These are phyloP conservation scores for Russula olivacea DNA, from an alignment of 768 basidiomycete genomes.

Conservation along the genomic window DNA sequence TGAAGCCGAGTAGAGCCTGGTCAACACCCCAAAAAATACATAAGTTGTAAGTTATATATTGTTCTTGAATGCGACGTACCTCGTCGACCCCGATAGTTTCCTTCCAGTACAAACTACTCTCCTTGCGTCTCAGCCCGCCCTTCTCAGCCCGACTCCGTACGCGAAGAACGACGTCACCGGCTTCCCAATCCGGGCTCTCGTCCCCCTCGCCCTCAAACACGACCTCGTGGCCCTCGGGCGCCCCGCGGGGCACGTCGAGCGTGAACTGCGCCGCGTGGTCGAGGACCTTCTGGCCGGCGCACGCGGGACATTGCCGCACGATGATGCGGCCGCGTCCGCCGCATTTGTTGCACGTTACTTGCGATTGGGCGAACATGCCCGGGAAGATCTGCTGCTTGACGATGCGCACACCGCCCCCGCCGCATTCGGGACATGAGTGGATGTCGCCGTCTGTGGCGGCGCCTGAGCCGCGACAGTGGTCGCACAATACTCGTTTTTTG, in stretches of 20 bases:
- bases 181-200: conserved; percentile 92
- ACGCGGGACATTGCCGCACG: conserved; percentile 73
- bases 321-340: conserved; percentile 78
- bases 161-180: conserved; percentile 87
- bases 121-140: conserved; percentile 86
- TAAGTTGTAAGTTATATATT: no score
- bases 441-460: conserved; percentile 87
- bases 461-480: conserved; percentile 94
- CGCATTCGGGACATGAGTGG: conserved; percentile 78
- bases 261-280: conserved; percentile 78
- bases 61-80: conserved; percentile 44
- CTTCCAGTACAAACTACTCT: conserved; percentile 84
- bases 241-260: conserved; percentile 78
- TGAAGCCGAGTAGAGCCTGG: conserved; percentile 95
- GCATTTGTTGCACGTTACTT: conserved; percentile 79
- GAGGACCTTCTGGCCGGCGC: conserved; percentile 73
- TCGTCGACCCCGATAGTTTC: conserved; percentile 90
- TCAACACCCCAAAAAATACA: no score
- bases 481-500: conserved; percentile 87
- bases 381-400: conserved; percentile 94
- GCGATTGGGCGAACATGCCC: conserved; percentile 90
- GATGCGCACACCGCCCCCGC: conserved; percentile 79
- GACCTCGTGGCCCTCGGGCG: conserved; percentile 90
- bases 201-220: conserved; percentile 96
- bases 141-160: conserved; percentile 71